Evolutionary conservation across 352 stramenopile genomes (phyloP).

Genomic region (Pythium rhizo-oryzae): DNA sequence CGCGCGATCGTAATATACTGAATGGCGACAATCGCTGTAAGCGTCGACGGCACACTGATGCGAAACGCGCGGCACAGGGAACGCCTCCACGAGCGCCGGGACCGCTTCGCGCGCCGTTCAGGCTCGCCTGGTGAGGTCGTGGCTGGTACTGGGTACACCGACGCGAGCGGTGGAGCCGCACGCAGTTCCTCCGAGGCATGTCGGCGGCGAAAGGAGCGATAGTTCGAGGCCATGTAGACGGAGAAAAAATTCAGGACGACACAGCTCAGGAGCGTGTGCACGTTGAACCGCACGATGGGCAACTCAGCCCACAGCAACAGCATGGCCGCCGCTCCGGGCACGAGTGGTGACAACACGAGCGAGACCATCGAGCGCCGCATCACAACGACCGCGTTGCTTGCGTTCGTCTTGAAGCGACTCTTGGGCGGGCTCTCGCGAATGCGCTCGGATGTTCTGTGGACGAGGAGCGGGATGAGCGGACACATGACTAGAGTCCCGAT

Average conservation of each 20-base stretch:
- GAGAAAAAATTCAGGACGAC: background rate
- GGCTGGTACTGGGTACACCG: background rate
- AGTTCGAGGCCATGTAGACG: background rate
- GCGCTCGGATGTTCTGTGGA: background rate
- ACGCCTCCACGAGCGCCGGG: background rate
- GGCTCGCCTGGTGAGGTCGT: background rate
- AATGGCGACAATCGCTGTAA: constrained; percentile 1
- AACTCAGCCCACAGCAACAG: background rate
- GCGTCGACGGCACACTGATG: background rate
- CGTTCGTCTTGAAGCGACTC: too few relatives aligned
- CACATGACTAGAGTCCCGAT: background rate
- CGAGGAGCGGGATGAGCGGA: background rate
- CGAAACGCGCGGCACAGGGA: background rate
- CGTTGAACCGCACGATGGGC: background rate
- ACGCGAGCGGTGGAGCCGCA: background rate
- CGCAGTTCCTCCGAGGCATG: too few relatives aligned
- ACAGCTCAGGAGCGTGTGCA: background rate
- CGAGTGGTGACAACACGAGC: background rate
- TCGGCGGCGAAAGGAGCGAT: background rate
- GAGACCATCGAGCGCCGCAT: background rate
- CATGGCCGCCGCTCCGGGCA: background rate
- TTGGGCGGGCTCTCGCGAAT: background rate
- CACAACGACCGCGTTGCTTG: background rate
- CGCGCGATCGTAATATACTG: constrained; percentile 13
- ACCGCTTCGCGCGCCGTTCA: background rate